phyloP scores from a whole-genome alignment of 164 flowering plant species.

The Umbilicus rupestris region DNA sequence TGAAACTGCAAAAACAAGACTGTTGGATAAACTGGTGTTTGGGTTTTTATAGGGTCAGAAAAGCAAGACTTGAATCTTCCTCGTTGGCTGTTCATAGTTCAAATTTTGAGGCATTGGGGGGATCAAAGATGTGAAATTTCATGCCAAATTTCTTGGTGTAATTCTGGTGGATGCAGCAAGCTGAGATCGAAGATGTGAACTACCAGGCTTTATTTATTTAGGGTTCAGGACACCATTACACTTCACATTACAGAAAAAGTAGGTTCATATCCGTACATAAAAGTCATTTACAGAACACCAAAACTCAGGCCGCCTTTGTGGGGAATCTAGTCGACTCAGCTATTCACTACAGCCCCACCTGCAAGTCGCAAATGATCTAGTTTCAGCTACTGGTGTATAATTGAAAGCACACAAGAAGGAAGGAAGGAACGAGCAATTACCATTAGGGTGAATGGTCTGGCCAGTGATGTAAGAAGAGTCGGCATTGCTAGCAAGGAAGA shows the following conservation, averaged over 20 bases:
- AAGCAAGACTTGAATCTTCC: no score
- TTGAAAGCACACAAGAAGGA: neutral
- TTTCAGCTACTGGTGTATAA: neutral
- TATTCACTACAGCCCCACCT: neutral
- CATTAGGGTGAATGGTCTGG: slow-evolving; percentile 74
- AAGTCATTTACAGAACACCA: neutral
- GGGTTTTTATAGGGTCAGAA: no score
- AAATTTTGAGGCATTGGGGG: no score
- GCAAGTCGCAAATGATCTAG: neutral
- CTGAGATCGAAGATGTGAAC: no score
- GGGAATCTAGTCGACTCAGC: neutral
- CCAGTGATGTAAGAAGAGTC: slow-evolving; percentile 62
- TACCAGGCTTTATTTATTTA: no score
- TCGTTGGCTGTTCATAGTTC: no score
- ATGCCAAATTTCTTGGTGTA: no score
- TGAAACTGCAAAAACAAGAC: no score
- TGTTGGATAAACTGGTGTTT: no score
- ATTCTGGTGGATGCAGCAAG: no score
- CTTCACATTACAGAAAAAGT: no score
- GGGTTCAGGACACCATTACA: neutral
- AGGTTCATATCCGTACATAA: neutral
- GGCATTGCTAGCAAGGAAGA: slow-evolving; percentile 49
- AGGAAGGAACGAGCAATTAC: slow-evolving; percentile 17
- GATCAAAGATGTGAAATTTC: no score
- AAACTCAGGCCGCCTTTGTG: neutral